phyloP scores from a whole-genome alignment of 2,329 filamentous ascomycete species.

The Chrysoporthe deuterocubensis region DNA sequence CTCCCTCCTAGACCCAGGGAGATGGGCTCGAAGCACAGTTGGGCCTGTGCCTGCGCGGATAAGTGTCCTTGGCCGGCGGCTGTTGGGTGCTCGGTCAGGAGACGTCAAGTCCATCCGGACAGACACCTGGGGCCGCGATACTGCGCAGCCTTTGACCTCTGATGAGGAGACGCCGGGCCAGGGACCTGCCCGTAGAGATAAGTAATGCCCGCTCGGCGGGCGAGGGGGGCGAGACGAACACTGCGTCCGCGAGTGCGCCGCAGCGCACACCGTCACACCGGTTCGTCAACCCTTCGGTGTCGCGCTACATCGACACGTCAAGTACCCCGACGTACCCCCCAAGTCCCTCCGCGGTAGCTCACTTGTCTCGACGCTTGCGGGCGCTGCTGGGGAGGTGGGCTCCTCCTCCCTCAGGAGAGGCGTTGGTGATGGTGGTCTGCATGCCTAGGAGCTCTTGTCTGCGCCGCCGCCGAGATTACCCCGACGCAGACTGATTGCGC shows the following conservation, averaged over 20 bases:
- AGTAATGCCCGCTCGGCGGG: neutral
- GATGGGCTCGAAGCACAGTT: neutral
- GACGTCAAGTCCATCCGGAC: neutral
- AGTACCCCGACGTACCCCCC: constrained; percentile 1
- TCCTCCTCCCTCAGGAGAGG: neutral
- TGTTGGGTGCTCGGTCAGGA: neutral
- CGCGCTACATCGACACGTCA: neutral
- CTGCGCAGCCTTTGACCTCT: neutral
- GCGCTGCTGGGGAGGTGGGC: constrained; percentile 9
- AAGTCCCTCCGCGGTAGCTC: neutral
- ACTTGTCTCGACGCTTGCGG: neutral
- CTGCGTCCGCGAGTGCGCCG: neutral
- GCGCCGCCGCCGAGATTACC: neutral
- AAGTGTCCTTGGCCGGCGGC: neutral
- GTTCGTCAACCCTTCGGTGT: neutral
- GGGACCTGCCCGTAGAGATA: neutral
- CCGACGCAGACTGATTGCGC: neutral
- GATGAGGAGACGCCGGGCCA: neutral
- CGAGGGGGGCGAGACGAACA: neutral
- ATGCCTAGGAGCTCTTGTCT: neutral
- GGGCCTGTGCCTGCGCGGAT: neutral
- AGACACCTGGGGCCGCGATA: neutral
- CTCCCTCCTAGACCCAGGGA: neutral
- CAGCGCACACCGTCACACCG: neutral
- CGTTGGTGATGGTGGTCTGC: constrained; percentile 14